Conservation (phyloP, 2,329 filamentous ascomycete species). For the Delphinella strobiligena region DNA sequence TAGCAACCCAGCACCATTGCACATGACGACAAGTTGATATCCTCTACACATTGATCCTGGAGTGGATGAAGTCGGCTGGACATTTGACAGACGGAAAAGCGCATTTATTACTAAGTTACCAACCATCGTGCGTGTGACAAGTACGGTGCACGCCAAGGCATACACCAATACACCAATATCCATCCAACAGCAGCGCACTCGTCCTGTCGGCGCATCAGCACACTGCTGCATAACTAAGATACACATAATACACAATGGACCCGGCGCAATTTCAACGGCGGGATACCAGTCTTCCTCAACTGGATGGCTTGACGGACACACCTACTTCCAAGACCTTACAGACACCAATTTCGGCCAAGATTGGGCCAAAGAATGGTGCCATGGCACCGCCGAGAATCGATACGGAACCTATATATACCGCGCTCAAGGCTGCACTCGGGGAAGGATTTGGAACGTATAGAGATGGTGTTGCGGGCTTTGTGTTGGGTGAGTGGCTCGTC, state of each 20-base stretch:
- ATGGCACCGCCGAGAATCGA: slow-evolving; percentile 44
- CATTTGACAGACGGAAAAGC: no score
- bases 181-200: no score
- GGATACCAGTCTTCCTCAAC: slow-evolving; percentile 11
- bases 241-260: slow-evolving; percentile 5
- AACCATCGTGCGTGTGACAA: no score
- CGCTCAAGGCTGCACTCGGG: slow-evolving; percentile 47
- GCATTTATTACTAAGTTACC: no score
- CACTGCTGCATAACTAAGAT: no score
- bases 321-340: slow-evolving; percentile 17
- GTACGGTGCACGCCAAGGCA: no score
- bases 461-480: slow-evolving; percentile 43
- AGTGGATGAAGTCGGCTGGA: no score
- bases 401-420: slow-evolving; percentile 49
- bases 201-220: no score
- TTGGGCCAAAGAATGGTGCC: slow-evolving; percentile 32
- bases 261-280: slow-evolving; percentile 1
- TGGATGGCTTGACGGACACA: slow-evolving; percentile 11
- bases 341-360: slow-evolving; percentile 10
- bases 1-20: no score
- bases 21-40: no score
- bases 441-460: slow-evolving; percentile 51
- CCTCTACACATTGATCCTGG: no score
- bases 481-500: slow-evolving; percentile 35
- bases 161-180: no score